A percentile compares a stretch with the other conserved stretches of the same genome.
Conservation (phyloP, 1,139 yeast species). For the Candida mesenterica region DNA sequence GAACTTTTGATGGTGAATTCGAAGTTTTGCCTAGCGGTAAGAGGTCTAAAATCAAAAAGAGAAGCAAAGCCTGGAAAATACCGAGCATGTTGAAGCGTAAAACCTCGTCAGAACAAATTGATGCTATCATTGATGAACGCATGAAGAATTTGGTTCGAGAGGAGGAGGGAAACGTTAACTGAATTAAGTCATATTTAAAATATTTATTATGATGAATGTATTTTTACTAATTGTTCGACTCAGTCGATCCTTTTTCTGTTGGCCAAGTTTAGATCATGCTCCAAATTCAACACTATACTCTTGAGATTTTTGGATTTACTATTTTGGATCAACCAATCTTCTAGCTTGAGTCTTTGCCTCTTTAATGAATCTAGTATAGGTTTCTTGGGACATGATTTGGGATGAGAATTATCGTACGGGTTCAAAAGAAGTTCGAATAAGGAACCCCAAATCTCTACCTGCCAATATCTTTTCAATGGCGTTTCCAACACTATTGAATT, state of each 20-base stretch:
- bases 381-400: conserved; percentile 14
- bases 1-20: conserved; percentile 30
- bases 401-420: conserved; percentile 35
- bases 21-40: conserved; percentile 75
- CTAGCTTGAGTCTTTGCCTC: conserved; percentile 40
- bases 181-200: conserved; percentile 1
- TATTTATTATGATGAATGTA: no score
- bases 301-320: conserved; percentile 19
- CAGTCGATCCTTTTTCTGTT: conserved; percentile 13
- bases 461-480: conserved; percentile 76
- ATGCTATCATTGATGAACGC: conserved; percentile 57
- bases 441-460: conserved; percentile 65
- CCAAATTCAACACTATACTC: conserved; percentile 19
- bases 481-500: conserved; percentile 38
- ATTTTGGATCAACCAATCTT: conserved; percentile 39
- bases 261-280: conserved; percentile 20
- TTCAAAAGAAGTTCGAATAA: conserved; percentile 67
- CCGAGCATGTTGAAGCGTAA: conserved; percentile 15
- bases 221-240: no score
- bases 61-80: conserved; percentile 21
- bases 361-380: conserved; percentile 44
- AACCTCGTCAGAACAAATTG: conserved; percentile 43
- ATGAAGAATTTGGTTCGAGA: conserved; percentile 29
- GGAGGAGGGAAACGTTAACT: conserved; percentile 9
- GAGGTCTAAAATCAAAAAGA: conserved; percentile 42